Percentiles rank a stretch among this genome's conserved stretches.
phyloP scores from a whole-genome alignment of 2,329 filamentous ascomycete genomes.

The Zasmidium angulare region DNA sequence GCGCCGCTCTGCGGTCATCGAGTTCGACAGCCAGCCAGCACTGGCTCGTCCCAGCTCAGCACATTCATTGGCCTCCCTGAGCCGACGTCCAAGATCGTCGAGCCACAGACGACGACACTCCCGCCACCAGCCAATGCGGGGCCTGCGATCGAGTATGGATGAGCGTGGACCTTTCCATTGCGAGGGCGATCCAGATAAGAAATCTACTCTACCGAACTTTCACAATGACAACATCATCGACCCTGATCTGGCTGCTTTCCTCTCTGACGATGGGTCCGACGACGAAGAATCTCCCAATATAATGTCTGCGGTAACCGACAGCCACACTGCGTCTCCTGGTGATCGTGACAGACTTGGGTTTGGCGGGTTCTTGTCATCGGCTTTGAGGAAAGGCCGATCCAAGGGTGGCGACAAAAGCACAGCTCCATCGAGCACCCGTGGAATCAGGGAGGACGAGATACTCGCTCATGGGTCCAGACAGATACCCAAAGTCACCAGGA shows the following conservation, averaged over 20 bases:
- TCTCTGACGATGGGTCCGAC: slow-evolving; percentile 86
- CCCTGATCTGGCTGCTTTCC: slow-evolving; percentile 88
- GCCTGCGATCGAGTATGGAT: slow-evolving; percentile 65
- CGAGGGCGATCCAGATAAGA: slow-evolving; percentile 67
- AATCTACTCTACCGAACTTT: slow-evolving; percentile 77
- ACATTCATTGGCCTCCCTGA: slow-evolving; percentile 76
- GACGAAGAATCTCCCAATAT: slow-evolving; percentile 90
- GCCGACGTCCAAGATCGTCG: slow-evolving; percentile 71
- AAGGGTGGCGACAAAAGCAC: slow-evolving; percentile 70
- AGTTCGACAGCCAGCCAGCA: slow-evolving; percentile 77
- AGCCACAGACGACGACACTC: slow-evolving; percentile 82
- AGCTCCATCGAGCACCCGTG: slow-evolving; percentile 65
- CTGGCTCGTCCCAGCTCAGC: slow-evolving; percentile 91
- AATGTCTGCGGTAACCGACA: slow-evolving; percentile 69
- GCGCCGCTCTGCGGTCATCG: slow-evolving; percentile 81
- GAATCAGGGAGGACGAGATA: slow-evolving; percentile 60
- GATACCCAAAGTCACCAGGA: slow-evolving; percentile 63
- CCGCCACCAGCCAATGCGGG: slow-evolving; percentile 77
- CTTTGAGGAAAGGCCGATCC: slow-evolving; percentile 74
- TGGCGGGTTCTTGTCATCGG: slow-evolving; percentile 65
- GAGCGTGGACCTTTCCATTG: slow-evolving; percentile 87
- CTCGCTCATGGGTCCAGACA: slow-evolving; percentile 66
- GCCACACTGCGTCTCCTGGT: slow-evolving; percentile 45
- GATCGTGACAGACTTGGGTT: slow-evolving; percentile 76
- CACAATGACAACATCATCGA: slow-evolving; percentile 99